Evolutionary conservation across 345 rosid genomes (phyloP).

Genomic region (Stellera chamaejasme): DNA sequence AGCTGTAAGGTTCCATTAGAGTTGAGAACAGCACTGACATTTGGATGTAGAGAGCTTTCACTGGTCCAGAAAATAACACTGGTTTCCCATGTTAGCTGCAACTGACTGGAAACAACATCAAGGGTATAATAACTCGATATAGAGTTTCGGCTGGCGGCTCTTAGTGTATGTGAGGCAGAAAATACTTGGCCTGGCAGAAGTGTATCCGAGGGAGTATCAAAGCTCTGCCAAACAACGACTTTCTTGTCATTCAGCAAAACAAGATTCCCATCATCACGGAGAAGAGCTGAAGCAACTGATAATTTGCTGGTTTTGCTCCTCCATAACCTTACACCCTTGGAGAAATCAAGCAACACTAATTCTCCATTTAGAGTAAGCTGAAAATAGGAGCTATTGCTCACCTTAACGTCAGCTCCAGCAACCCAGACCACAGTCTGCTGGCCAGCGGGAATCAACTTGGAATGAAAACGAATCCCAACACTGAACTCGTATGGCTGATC

Average conservation of each 20-base stretch:
- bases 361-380: slow-evolving; percentile 52
- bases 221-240: slow-evolving; percentile 67
- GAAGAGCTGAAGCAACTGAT: slow-evolving; percentile 47
- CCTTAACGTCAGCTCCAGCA: slow-evolving; percentile 55
- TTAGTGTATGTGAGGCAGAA: slow-evolving; percentile 26
- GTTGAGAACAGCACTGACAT: slow-evolving; percentile 49
- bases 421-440: slow-evolving; percentile 59
- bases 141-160: slow-evolving; percentile 51
- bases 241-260: slow-evolving; percentile 35
- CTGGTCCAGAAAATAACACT: slow-evolving; percentile 48
- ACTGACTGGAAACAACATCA: slow-evolving; percentile 39
- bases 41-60: slow-evolving; percentile 26
- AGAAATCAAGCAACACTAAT: slow-evolving; percentile 57
- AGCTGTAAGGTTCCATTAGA: slow-evolving; percentile 55
- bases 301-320: slow-evolving; percentile 41
- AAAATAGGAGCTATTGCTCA: slow-evolving; percentile 52
- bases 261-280: slow-evolving; percentile 66
- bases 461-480: slow-evolving; percentile 65
- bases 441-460: slow-evolving; percentile 39
- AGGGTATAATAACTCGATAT: slow-evolving; percentile 74
- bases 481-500: slow-evolving; percentile 54
- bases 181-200: slow-evolving; percentile 73
- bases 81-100: slow-evolving; percentile 71
- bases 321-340: slow-evolving; percentile 37
- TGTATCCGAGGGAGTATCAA: slow-evolving; percentile 57